A percentile compares a stretch with the other conserved stretches of the same genome.
Evolutionary conservation across 2,329 filamentous ascomycete species (phyloP).

Genomic region (Cladophialophora bantiana): DNA sequence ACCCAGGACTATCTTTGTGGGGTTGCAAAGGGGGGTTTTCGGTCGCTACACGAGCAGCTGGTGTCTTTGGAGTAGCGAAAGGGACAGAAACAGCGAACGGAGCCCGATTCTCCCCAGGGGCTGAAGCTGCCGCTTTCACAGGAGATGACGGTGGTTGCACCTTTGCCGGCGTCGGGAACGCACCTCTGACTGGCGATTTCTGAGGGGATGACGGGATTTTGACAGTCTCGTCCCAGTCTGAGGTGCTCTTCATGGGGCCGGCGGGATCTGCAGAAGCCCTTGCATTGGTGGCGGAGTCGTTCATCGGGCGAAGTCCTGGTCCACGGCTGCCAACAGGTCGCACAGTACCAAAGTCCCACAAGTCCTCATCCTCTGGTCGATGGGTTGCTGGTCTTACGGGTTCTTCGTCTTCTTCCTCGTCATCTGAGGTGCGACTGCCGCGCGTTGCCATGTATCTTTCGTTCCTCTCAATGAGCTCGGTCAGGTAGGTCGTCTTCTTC

Average conservation of each 20-base stretch:
- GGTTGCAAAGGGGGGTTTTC: constrained; percentile 41
- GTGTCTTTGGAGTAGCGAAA: constrained; percentile 54
- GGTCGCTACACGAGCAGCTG: constrained; percentile 53
- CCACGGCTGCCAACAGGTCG: constrained; percentile 75
- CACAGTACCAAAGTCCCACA: constrained; percentile 99
- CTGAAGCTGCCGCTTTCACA: constrained; percentile 39
- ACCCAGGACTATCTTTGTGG: constrained; percentile 48
- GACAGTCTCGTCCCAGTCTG: constrained; percentile 45
- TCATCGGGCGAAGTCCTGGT: constrained; percentile 73
- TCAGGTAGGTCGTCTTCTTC: constrained; percentile 95
- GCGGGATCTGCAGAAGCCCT: constrained; percentile 62
- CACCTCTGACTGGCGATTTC: constrained; percentile 62
- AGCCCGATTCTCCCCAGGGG: background rate
- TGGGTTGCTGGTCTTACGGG: constrained; percentile 49
- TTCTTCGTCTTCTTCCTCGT: constrained; percentile 62
- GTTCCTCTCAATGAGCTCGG: constrained; percentile 91
- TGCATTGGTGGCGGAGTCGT: constrained; percentile 80
- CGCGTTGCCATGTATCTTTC: constrained; percentile 85
- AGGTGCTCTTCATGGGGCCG: constrained; percentile 50
- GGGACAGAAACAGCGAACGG: constrained; percentile 32
- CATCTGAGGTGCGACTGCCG: constrained; percentile 73
- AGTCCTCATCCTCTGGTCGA: constrained; percentile 74
- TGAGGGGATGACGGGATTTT: constrained; percentile 65
- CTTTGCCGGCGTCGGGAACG: constrained; percentile 62
- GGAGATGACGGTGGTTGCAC: constrained; percentile 58